Conservation (phyloP, 2,329 filamentous ascomycete genomes). For the Lasiodiplodia theobromae region DNA sequence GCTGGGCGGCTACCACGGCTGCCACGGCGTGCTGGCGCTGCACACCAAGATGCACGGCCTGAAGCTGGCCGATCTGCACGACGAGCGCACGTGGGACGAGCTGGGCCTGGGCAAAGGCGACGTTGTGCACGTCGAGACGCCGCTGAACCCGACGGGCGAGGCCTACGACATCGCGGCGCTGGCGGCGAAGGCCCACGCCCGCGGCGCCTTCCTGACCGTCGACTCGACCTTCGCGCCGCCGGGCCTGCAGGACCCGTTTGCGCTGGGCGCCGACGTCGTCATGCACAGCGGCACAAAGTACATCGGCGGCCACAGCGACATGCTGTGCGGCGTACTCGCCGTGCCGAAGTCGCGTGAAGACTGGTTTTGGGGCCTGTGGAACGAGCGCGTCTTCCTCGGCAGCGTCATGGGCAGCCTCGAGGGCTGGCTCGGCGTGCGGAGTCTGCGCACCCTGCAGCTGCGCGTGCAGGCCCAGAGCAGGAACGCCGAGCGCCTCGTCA, state of each 20-base stretch:
- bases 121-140: slow-evolving; percentile 90
- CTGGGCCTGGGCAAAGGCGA: slow-evolving; percentile 77
- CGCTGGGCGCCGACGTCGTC: slow-evolving; percentile 80
- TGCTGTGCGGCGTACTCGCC: slow-evolving; percentile 85
- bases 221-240: slow-evolving; percentile 95
- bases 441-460: slow-evolving; percentile 83
- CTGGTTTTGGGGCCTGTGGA: slow-evolving; percentile 59
- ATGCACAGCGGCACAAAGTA: slow-evolving; percentile 98
- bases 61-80: slow-evolving; percentile 70
- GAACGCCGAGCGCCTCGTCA: slow-evolving; percentile 73
- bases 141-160: slow-evolving; percentile 87
- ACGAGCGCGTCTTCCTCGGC: slow-evolving; percentile 79
- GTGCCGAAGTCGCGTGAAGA: slow-evolving; percentile 50
- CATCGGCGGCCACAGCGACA: slow-evolving; percentile 91
- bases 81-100: slow-evolving; percentile 64
- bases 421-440: slow-evolving; percentile 89
- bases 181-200: slow-evolving; percentile 72
- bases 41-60: slow-evolving; percentile 79
- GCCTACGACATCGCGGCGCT: slow-evolving; percentile 76
- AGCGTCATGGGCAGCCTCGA: slow-evolving; percentile 88
- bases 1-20: slow-evolving; percentile 88
- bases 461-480: slow-evolving; percentile 78
- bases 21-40: slow-evolving; percentile 81
- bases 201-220: slow-evolving; percentile 79
- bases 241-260: slow-evolving; percentile 84